Base-by-base conservation (phyloP, 192 early-diverging fungal genomes). In the Gryganskiella cystojenkinii region DNA sequence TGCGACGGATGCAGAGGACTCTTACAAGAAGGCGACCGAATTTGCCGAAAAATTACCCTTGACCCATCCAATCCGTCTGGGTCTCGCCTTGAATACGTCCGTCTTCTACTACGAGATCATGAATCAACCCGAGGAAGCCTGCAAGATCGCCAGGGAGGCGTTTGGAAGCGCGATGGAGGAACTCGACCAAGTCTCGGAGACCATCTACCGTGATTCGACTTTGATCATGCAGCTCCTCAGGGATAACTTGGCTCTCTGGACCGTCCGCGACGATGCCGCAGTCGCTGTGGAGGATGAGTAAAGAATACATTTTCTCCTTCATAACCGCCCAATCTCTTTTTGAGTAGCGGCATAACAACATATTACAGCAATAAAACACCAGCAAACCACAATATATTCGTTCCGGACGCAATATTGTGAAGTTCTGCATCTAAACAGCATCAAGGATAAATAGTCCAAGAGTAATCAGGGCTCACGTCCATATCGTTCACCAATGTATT, bases 81-180 rank as follows among this genome's bases (percentile, higher is more conserved):
- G 97, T 35, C 90, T 98, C 56, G 97, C 96, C 33, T 86, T 98
- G 80, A 98, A 98, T 92, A 96, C 95, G 88, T 98, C 97, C 34
- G 97, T 98, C 19, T 97, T 98, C 85, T 97, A 96, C 84, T 97
- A 96, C 81, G 97, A 98, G 88, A 97, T 98, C 83, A 86, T 96
- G 64, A 97, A 95, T 87, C 93, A 94, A 27, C 95, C 96, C 61
- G 92, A 96, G 80, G 89, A 91, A 57, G 97, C 97, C 54, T 97
- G 96, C 88, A 91, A 93, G 10, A 84, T 91, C 40, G 92, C 92
- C 81, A 96, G 98, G 86, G 91, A 94, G 79, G 95, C 97, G 4
- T 98, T 99, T 81, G 95, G 97, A 74, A 93, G 95, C 61, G 97
- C 95, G 61, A 97, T 99, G 83, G 94, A 94, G 51, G 95, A 97